These are phyloP conservation scores for Adansonia rubrostipa DNA, from an alignment of 441 rosid species.

Conservation along the genomic window DNA sequence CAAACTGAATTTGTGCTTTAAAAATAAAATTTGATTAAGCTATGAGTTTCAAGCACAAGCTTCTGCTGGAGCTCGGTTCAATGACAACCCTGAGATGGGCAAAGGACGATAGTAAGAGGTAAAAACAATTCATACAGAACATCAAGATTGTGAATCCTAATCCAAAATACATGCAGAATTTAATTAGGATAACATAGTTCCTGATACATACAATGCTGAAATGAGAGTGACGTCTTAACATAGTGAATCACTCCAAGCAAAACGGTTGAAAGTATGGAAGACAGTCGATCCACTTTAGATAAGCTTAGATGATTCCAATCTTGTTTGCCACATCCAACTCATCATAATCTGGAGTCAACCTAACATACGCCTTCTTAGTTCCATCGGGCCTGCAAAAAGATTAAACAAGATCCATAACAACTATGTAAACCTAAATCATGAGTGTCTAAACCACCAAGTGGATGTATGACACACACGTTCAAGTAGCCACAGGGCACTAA, in stretches of 20 bases:
- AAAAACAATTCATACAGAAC: background rate
- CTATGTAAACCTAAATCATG: background rate
- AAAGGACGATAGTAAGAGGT: background rate
- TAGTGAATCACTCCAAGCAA: background rate
- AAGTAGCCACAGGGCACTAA: background rate
- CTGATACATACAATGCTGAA: background rate
- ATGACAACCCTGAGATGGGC: background rate
- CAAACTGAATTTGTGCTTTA: too few relatives aligned
- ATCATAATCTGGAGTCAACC: constrained; percentile 44
- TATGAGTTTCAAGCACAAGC: too few relatives aligned
- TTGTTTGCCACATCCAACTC: constrained; percentile 48
- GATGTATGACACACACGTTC: background rate
- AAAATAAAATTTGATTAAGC: too few relatives aligned
- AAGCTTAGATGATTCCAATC: constrained; percentile 53
- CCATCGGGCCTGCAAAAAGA: constrained; percentile 49
- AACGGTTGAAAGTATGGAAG: constrained; percentile 4
- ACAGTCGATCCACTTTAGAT: background rate
- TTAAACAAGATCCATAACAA: background rate
- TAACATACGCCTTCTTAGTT: constrained; percentile 33
- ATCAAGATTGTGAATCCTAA: background rate
- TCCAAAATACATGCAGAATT: constrained; percentile 6
- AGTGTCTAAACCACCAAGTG: background rate
- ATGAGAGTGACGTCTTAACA: background rate
- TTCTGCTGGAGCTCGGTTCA: too few relatives aligned
- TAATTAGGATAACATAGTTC: background rate